A percentile compares a stretch with the other conserved stretches of the same genome.
Evolutionary conservation across 73 alveolate genomes (phyloP).

Genomic region (Blepharisma japonicum): DNA sequence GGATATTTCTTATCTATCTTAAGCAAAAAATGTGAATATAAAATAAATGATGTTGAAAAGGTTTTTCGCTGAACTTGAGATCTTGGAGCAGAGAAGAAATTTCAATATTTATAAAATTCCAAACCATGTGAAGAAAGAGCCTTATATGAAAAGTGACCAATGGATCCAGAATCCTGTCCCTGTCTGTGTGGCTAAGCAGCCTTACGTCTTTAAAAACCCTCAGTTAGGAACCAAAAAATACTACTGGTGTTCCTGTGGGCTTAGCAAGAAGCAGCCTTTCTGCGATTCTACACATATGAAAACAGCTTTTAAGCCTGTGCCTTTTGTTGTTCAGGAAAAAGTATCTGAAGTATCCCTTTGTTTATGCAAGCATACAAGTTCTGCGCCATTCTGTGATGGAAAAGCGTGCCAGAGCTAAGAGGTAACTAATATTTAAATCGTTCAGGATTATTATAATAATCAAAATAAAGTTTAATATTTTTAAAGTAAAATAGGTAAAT

Average conservation of each 20-base stretch:
- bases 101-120: conserved; percentile 19
- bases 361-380: conserved; percentile 13
- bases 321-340: background rate
- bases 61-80: conserved; percentile 10
- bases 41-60: conserved; percentile 5
- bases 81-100: background rate
- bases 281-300: conserved; percentile 31
- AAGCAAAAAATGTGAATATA: too few relatives aligned
- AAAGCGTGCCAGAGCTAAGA: background rate
- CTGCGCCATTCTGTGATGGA: conserved; percentile 22
- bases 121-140: background rate
- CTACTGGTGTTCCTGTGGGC: conserved; percentile 29
- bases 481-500: too few relatives aligned
- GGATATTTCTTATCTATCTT: too few relatives aligned
- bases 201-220: conserved; percentile 30
- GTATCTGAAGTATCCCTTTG: background rate
- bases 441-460: too few relatives aligned
- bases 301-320: conserved; percentile 30
- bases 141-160: background rate
- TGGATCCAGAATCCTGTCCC: conserved; percentile 2
- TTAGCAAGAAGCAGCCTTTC: conserved; percentile 28
- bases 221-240: conserved; percentile 21
- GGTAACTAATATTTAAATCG: background rate
- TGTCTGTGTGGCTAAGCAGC: conserved; percentile 15
- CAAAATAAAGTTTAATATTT: too few relatives aligned